These are phyloP conservation scores for Rubroboletus satanas DNA, from an alignment of 768 basidiomycete genomes.

Conservation along the genomic window DNA sequence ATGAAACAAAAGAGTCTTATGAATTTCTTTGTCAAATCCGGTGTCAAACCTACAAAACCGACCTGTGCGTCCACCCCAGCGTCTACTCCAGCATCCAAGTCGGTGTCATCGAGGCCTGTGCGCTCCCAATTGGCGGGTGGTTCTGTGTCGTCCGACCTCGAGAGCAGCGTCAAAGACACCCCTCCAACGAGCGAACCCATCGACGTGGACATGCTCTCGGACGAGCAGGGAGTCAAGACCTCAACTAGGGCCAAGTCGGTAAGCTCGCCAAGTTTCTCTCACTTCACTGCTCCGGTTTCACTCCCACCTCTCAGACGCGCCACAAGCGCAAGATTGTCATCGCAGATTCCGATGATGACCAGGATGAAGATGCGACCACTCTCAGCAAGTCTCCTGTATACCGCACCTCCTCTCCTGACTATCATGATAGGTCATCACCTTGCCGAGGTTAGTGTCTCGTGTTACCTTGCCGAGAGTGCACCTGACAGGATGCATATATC, in stretches of 20 bases:
- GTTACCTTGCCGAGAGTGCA: neutral
- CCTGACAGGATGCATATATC: constrained; percentile 8
- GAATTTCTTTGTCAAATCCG: constrained; percentile 54
- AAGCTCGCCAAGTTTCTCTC: constrained; percentile 11
- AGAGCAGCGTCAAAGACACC: constrained; percentile 48
- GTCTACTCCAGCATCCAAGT: constrained; percentile 35
- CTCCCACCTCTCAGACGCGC: constrained; percentile 28
- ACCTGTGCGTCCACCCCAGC: constrained; percentile 19
- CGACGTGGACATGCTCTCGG: constrained; percentile 69
- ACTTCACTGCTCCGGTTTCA: neutral
- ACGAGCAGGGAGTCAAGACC: constrained; percentile 41
- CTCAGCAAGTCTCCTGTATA: constrained; percentile 13
- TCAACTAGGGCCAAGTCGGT: constrained; percentile 33
- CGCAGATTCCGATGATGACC: constrained; percentile 72
- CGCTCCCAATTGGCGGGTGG: constrained; percentile 40
- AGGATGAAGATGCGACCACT: constrained; percentile 6
- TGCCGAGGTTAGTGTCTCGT: constrained; percentile 21
- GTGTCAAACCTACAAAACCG: constrained; percentile 24
- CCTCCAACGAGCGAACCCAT: constrained; percentile 78
- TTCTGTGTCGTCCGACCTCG: constrained; percentile 45
- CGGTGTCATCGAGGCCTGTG: constrained; percentile 23
- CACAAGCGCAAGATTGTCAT: constrained; percentile 67
- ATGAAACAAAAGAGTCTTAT: constrained; percentile 73
- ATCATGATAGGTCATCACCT: constrained; percentile 25
- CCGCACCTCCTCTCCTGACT: constrained; percentile 28